Evolutionary conservation across 352 stramenopile genomes (phyloP), one percentile per base, ranked within the genome.

Genomic region (Pythium aristosporum): DNA sequence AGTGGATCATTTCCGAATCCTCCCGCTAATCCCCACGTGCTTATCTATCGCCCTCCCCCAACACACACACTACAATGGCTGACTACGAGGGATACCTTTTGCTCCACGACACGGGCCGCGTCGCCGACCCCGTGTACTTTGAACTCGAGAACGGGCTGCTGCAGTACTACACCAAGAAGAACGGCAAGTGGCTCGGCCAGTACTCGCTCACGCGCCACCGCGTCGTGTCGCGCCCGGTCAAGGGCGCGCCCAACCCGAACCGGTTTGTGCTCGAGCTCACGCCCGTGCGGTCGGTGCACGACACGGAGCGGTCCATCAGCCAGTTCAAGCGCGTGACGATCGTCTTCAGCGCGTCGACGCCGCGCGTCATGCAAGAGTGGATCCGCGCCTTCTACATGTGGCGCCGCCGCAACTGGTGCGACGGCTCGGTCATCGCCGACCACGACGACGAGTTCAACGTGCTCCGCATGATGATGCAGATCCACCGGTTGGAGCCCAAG

Each of bases 51-150:
- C 25, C 25, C 25, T 30, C 21, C 53, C 2, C 39, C 10, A 5
- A 12, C 44, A 15, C 39, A 55, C 6, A 16, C 9, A 53, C 23
- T 18, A 70, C 23, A 32, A 92, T 93, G 85, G 85, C 85, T 21
- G 85, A 92, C 66, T 92, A 89, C 71, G 81, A 91, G 79, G 85
- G 85, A 20, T 93, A 81, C 68, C 60, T 93, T 21, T 67, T 93
- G 36, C 73, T 93, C 21, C 85, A 93, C 66, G 80, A 85, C 68
- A 56, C 72, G 46, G 75, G 73, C 12, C 72, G 67, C 37, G 48
- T 52, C 36, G 65, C 65, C 3, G 85, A 93, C 58, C 85, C 85
- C 30, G 72, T 93, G 43, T 93, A 88, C 67, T 91, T 93, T 63
- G 79, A 89, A 61, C 75, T 93, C 53, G 76, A 83, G 44, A 69